Conservation (phyloP, 129 eudicot species). For the Ambrosia artemisiifolia region DNA sequence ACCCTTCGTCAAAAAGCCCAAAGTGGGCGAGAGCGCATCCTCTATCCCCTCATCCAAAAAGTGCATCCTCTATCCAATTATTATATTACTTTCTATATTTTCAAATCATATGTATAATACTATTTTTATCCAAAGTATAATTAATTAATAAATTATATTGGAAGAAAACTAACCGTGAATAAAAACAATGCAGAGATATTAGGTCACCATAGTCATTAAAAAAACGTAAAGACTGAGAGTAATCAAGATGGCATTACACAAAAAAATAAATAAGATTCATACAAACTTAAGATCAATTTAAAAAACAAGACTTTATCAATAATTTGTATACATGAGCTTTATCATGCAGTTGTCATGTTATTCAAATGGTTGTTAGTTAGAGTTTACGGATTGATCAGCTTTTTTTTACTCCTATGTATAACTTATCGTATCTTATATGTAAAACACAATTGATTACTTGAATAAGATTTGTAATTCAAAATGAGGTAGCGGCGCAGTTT, state of each 20-base stretch:
- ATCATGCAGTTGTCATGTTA: no score
- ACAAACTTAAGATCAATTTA: neutral
- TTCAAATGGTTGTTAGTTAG: no score
- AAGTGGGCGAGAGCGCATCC: slow-evolving; percentile 49
- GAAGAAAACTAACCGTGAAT: no score
- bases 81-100: slow-evolving; percentile 17
- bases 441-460: no score
- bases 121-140: neutral
- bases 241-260: neutral
- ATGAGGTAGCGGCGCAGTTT: no score
- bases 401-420: no score
- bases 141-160: neutral
- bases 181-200: neutral
- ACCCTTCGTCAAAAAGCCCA: slow-evolving; percentile 3
- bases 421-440: no score
- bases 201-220: neutral
- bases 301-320: no score
- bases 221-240: neutral
- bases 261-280: neutral
- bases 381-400: no score
- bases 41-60: slow-evolving; percentile 23
- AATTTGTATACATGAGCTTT: no score
- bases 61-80: slow-evolving; percentile 32
- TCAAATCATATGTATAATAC: neutral
- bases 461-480: no score